Percentiles rank a stretch among this genome's conserved stretches.
phyloP scores from a whole-genome alignment of 2,329 filamentous ascomycete genomes.

The Macroventuria anomochaeta region DNA sequence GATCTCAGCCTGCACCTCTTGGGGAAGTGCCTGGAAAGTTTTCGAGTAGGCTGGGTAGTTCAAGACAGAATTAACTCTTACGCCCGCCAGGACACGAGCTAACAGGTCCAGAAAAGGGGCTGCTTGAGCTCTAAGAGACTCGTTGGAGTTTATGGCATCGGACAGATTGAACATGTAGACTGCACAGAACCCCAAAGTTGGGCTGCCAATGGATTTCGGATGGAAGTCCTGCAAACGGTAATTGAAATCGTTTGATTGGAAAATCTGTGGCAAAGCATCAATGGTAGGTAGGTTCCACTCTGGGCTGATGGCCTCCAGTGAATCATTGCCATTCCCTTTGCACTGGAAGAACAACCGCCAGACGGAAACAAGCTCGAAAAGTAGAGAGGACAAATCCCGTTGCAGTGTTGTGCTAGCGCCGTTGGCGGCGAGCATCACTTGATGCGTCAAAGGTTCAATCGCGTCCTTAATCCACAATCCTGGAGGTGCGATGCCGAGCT shows the following conservation, averaged over 20 bases:
- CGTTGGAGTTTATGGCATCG: conserved; percentile 23
- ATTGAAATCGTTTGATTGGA: conserved; percentile 23
- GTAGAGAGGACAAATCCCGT: conserved; percentile 25
- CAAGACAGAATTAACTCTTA: conserved; percentile 24
- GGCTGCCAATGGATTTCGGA: conserved; percentile 25
- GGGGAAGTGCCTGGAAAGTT: conserved; percentile 24
- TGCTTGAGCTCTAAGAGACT: conserved; percentile 28
- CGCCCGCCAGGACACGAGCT: conserved; percentile 30
- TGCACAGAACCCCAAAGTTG: conserved; percentile 38
- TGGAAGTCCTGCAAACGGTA: conserved; percentile 35
- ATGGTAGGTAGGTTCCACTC: conserved; percentile 37
- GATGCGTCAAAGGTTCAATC: conserved; percentile 33
- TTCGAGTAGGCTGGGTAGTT: conserved; percentile 15
- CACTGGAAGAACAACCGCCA: conserved; percentile 46
- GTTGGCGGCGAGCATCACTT: conserved; percentile 29
- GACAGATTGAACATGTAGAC: conserved; percentile 41
- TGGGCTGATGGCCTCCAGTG: conserved; percentile 27
- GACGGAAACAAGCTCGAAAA: conserved; percentile 40
- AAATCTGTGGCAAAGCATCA: conserved; percentile 14
- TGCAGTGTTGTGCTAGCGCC: conserved; percentile 2
- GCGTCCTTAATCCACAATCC: conserved; percentile 30
- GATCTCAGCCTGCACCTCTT: conserved; percentile 32
- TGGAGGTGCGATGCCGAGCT: conserved; percentile 33
- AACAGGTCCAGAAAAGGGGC: conserved; percentile 40
- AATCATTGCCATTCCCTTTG: conserved; percentile 23